phyloP scores from a whole-genome alignment of 2,329 filamentous ascomycete genomes.

The Xylariaceae sp. region DNA sequence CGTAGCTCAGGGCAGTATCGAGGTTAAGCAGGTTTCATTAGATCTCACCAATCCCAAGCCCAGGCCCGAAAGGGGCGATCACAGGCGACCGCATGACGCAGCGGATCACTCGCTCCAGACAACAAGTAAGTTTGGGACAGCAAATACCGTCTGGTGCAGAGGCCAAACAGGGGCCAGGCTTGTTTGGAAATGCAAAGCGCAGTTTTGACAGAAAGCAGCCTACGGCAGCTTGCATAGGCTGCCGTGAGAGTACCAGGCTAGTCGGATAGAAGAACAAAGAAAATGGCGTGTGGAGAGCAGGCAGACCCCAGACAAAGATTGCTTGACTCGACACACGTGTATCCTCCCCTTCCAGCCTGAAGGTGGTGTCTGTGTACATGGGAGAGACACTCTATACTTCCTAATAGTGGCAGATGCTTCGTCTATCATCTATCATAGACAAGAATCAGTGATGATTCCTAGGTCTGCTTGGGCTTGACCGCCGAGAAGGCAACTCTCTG shows the following conservation, averaged over 20 bases:
- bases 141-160: constrained; percentile 35
- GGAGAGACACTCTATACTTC: constrained; percentile 10
- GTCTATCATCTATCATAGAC: constrained; percentile 18
- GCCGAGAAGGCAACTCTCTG: constrained; percentile 23
- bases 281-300: constrained; percentile 28
- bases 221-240: constrained; percentile 45
- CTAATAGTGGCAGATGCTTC: constrained; percentile 17
- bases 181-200: constrained; percentile 33
- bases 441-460: constrained; percentile 10
- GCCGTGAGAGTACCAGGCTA: constrained; percentile 36
- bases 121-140: constrained; percentile 38
- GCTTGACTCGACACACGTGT: constrained; percentile 55
- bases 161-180: constrained; percentile 37
- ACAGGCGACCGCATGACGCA: constrained; percentile 38
- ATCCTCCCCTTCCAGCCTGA: constrained; percentile 25
- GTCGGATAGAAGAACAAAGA: constrained; percentile 43
- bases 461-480: constrained; percentile 29
- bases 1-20: constrained; percentile 26
- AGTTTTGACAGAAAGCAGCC: constrained; percentile 36
- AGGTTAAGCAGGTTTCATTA: constrained; percentile 36
- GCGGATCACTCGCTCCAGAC: constrained; percentile 29
- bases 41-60: constrained; percentile 30
- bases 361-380: constrained; percentile 7
- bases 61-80: constrained; percentile 34
- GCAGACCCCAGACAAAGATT: constrained; percentile 33